Percentiles rank a stretch among this genome's conserved stretches.
Evolutionary conservation across 2,329 filamentous ascomycete genomes (phyloP).

Genomic region (Pseudogymnoascus sp.): DNA sequence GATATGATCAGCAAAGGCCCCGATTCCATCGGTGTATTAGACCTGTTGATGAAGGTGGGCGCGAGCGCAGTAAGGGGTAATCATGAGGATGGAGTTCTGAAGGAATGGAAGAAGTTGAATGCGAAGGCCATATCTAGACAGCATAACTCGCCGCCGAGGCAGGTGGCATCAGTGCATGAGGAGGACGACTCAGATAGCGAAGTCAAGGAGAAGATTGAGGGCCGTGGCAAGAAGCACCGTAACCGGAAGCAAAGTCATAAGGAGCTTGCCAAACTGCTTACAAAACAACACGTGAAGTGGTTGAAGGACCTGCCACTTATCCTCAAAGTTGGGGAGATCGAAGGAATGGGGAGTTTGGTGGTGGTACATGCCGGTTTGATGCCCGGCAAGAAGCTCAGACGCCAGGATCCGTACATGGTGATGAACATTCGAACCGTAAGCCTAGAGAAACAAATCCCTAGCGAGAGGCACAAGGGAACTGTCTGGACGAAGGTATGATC

Average conservation of each 20-base stretch:
- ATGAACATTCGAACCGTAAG: slow-evolving; percentile 79
- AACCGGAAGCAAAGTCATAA: slow-evolving; percentile 20
- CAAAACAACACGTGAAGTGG: slow-evolving; percentile 55
- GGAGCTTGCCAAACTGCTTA: slow-evolving; percentile 21
- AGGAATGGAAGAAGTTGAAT: slow-evolving; percentile 42
- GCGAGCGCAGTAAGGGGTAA: slow-evolving; percentile 85
- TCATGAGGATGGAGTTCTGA: slow-evolving; percentile 81
- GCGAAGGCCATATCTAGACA: slow-evolving; percentile 18
- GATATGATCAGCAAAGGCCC: slow-evolving; percentile 84
- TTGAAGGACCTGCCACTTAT: slow-evolving; percentile 69
- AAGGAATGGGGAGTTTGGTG: slow-evolving; percentile 53
- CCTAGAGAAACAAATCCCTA: slow-evolving; percentile 22
- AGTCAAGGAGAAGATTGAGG: not conserved
- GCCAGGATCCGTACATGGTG: slow-evolving; percentile 67
- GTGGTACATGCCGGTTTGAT: slow-evolving; percentile 84
- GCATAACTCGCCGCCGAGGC: slow-evolving; percentile 16
- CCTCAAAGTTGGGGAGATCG: slow-evolving; percentile 58
- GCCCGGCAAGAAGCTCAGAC: slow-evolving; percentile 60
- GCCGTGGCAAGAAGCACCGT: not conserved
- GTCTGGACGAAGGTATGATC: slow-evolving; percentile 26
- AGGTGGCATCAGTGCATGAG: slow-evolving; percentile 24
- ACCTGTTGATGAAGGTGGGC: slow-evolving; percentile 61
- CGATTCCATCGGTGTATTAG: slow-evolving; percentile 69
- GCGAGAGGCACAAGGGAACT: slow-evolving; percentile 21
- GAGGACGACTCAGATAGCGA: slow-evolving; percentile 14